Percentiles rank a stretch among this genome's conserved stretches.
Conservation (phyloP, 352 stramenopile genomes). For the Phytophthora crassamura region DNA sequence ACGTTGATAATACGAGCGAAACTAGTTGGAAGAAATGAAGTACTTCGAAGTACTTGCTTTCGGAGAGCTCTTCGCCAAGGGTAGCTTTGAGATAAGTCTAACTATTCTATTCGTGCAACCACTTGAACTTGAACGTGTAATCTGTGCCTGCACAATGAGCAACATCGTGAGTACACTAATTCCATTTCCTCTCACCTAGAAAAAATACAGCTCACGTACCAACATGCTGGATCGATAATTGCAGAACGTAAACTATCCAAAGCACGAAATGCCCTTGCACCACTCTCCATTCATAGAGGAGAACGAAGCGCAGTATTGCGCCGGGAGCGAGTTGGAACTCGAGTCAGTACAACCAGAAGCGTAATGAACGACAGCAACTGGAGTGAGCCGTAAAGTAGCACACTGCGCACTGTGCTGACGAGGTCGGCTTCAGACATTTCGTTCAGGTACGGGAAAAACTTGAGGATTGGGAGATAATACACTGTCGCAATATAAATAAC, state of each 20-base stretch:
- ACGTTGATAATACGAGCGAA: no score
- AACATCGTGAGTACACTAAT: not conserved
- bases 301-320: constrained; percentile 17
- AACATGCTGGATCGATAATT: constrained; percentile 39
- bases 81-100: no score
- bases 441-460: constrained; percentile 25
- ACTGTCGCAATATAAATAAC: constrained; percentile 40
- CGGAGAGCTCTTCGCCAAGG: no score
- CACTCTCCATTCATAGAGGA: constrained; percentile 28
- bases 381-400: constrained; percentile 35
- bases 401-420: constrained; percentile 16
- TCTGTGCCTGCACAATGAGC: constrained; percentile 25
- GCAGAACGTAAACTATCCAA: constrained; percentile 46
- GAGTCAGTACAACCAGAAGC: constrained; percentile 20
- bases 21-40: no score
- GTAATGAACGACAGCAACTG: constrained; percentile 44
- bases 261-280: constrained; percentile 41
- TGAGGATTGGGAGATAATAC: constrained; percentile 38
- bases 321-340: constrained; percentile 33
- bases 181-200: not conserved
- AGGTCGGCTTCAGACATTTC: constrained; percentile 26
- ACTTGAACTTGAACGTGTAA: constrained; percentile 48
- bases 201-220: constrained; percentile 16
- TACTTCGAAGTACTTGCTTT: no score
- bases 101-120: constrained; percentile 30